These are phyloP conservation scores for Sphaerulina musiva DNA, from an alignment of 2,329 filamentous ascomycete species.

Conservation along the genomic window DNA sequence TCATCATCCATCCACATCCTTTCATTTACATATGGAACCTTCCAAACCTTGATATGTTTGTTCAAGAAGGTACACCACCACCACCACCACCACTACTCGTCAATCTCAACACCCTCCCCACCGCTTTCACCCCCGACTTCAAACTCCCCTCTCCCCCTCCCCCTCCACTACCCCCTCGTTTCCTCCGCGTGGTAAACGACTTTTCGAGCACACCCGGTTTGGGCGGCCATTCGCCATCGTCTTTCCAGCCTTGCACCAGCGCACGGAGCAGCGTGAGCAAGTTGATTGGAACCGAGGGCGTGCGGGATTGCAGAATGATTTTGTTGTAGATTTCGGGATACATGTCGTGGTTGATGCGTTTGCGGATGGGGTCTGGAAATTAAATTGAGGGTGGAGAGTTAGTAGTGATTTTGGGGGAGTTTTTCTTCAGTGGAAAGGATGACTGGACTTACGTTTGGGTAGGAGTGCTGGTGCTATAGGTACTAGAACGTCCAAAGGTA, in stretches of 20 bases:
- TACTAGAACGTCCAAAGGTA: constrained; percentile 44
- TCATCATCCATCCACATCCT: not conserved
- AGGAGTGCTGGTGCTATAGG: constrained; percentile 69
- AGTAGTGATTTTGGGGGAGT: not conserved
- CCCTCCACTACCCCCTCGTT: constrained; percentile 21
- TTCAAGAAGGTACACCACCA: not conserved
- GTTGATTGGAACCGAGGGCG: constrained; percentile 83
- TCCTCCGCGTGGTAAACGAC: constrained; percentile 36
- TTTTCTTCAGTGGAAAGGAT: no score
- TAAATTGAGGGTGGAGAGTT: constrained; percentile 30
- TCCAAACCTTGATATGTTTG: no score
- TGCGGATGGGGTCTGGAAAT: constrained; percentile 58
- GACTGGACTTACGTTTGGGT: constrained; percentile 41
- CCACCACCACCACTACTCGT: constrained; percentile 18
- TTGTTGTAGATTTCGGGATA: constrained; percentile 86
- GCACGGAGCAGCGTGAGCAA: constrained; percentile 71
- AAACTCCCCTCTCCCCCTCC: constrained; percentile 24
- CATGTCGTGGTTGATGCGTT: constrained; percentile 63
- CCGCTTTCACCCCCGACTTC: constrained; percentile 40
- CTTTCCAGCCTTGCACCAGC: constrained; percentile 85
- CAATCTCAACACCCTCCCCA: constrained; percentile 39
- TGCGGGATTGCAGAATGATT: constrained; percentile 70
- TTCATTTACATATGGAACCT: no score
- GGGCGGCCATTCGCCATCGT: constrained; percentile 88
- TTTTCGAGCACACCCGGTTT: constrained; percentile 47